Percentiles rank a stretch among this genome's conserved stretches.
These are phyloP conservation scores for Ophiosphaerella korrae DNA, from an alignment of 2,329 filamentous ascomycete species.

Conservation along the genomic window DNA sequence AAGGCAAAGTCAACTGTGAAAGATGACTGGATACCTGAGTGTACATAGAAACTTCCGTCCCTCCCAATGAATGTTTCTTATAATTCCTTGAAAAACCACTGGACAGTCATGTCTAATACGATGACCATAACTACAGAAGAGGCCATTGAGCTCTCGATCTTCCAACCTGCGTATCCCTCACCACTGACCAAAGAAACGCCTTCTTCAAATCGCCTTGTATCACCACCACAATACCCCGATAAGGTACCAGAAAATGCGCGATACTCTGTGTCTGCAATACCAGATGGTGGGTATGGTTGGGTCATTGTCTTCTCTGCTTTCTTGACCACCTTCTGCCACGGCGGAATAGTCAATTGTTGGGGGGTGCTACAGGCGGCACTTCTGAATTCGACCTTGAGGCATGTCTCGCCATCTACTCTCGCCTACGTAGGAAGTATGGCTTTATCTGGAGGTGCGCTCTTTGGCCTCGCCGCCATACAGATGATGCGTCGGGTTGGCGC, in stretches of 20 bases:
- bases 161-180: conserved; percentile 4
- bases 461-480: conserved; percentile 60
- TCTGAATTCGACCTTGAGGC: conserved; percentile 54
- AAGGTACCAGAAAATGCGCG: conserved; percentile 18
- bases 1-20: no score
- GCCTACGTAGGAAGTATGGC: conserved; percentile 64
- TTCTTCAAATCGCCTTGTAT: background rate
- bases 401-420: conserved; percentile 55
- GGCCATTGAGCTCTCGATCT: conserved; percentile 13
- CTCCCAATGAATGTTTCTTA: no score
- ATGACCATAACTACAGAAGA: conserved; percentile 11
- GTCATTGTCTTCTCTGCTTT: conserved; percentile 58
- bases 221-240: conserved; percentile 1
- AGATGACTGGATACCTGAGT: no score
- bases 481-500: conserved; percentile 58
- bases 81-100: background rate
- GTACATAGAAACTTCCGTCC: no score
- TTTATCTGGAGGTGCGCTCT: conserved; percentile 56
- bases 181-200: background rate
- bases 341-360: conserved; percentile 64
- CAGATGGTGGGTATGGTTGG: conserved; percentile 64
- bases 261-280: conserved; percentile 37
- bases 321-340: conserved; percentile 57
- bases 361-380: conserved; percentile 65
- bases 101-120: conserved; percentile 9